Conservation (phyloP, 1,284 basidiomycete species). For the Ustilago crameri region DNA sequence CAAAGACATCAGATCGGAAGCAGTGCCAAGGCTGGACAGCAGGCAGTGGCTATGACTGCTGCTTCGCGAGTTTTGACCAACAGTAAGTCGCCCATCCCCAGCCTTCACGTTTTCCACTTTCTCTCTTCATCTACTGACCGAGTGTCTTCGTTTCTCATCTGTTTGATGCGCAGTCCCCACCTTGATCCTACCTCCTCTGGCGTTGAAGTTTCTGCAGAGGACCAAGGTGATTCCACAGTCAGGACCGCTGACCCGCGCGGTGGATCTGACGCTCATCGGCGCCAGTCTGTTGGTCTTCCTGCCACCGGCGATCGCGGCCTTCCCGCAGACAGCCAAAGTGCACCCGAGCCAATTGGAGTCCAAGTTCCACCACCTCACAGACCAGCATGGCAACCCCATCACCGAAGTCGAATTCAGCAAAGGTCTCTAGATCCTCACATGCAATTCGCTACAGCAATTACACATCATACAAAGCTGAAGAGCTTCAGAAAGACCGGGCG, state of each 20-base stretch:
- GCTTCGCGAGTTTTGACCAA: conserved; percentile 72
- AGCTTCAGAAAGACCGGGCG: no score
- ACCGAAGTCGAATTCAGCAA: conserved; percentile 72
- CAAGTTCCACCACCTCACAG: conserved; percentile 66
- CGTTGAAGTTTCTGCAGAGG: conserved; percentile 70
- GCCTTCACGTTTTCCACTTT: background rate
- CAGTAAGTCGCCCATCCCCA: conserved; percentile 63
- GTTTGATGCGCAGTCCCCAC: conserved; percentile 69
- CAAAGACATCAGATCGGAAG: conserved; percentile 69
- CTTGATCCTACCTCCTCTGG: conserved; percentile 71
- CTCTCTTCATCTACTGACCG: background rate
- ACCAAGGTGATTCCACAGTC: conserved; percentile 41
- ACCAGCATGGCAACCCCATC: conserved; percentile 61
- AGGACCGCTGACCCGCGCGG: conserved; percentile 39
- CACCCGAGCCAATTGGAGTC: conserved; percentile 69
- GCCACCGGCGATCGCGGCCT: conserved; percentile 73
- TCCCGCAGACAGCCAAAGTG: conserved; percentile 71
- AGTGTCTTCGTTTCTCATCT: background rate
- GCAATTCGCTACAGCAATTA: background rate
- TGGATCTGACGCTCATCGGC: conserved; percentile 68
- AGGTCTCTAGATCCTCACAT: conserved; percentile 67
- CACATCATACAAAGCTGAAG: no score
- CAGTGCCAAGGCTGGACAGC: conserved; percentile 70
- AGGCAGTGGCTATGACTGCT: conserved; percentile 72
- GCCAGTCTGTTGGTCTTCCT: conserved; percentile 71